These are phyloP conservation scores for Cephaloascus fragrans DNA, from an alignment of 805 yeast species.

Conservation along the genomic window DNA sequence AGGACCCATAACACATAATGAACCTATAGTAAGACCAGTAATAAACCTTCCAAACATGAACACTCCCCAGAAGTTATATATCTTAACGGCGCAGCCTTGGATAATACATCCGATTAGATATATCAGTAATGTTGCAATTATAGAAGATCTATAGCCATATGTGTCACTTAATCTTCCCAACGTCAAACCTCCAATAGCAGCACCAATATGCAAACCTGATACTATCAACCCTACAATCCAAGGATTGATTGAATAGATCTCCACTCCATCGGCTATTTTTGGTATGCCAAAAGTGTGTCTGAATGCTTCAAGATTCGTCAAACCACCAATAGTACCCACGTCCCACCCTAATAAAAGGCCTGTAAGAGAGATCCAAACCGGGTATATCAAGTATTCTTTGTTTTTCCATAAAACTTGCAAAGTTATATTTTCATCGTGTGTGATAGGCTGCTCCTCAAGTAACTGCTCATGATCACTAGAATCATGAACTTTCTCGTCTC, in stretches of 20 bases:
- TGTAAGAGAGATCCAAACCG: conserved; percentile 6
- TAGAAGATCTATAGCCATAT: conserved; percentile 7
- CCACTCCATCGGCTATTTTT: too few species aligned
- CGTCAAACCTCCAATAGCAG: conserved; percentile 11
- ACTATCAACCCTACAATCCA: conserved; percentile 9
- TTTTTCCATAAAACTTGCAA: too few species aligned
- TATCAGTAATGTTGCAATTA: conserved; percentile 6
- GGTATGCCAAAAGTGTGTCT: conserved; percentile 5
- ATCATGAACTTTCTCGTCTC: too few species aligned
- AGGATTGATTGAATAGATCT: not conserved
- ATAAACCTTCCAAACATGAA: not conserved
- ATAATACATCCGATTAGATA: conserved; percentile 11
- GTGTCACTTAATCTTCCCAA: conserved; percentile 3
- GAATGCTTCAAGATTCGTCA: conserved; percentile 7
- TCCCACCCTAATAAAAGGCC: conserved; percentile 18
- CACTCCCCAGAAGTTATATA: not conserved
- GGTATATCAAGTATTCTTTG: too few species aligned
- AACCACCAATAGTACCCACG: conserved; percentile 12
- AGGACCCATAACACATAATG: not conserved
- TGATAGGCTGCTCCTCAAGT: too few species aligned
- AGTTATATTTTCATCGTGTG: too few species aligned
- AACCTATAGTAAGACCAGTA: not conserved
- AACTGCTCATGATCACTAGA: too few species aligned
- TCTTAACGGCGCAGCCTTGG: too few species aligned
- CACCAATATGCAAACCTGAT: conserved; percentile 16